Conservation (phyloP, 257 asterid species). For the Salvia rosmarinus region DNA sequence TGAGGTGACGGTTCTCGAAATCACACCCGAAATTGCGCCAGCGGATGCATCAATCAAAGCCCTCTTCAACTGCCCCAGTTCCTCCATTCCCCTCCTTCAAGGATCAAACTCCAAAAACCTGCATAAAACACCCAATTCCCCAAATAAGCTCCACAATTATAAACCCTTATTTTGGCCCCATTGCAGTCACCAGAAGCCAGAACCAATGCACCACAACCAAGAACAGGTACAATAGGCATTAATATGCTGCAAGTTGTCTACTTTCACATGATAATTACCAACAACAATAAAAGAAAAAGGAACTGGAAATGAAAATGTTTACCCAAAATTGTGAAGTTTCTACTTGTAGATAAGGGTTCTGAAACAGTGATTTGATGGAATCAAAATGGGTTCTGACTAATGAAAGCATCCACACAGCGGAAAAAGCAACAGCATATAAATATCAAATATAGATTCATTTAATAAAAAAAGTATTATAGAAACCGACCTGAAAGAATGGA, state of each 20-base stretch:
- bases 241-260: conserved; percentile 30
- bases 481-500: conserved; percentile 33
- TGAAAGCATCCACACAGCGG: conserved; percentile 11
- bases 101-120: conserved; percentile 40
- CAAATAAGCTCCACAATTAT: conserved; percentile 12
- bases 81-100: conserved; percentile 70
- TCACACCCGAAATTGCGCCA: conserved; percentile 84
- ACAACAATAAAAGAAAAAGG: not conserved
- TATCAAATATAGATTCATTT: not conserved
- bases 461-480: not conserved
- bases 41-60: conserved; percentile 78
- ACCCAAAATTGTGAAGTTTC: conserved; percentile 1
- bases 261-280: not conserved
- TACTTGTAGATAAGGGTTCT: conserved; percentile 1
- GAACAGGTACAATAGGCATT: not conserved
- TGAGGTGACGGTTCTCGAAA: conserved; percentile 84
- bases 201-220: conserved; percentile 18
- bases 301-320: not conserved
- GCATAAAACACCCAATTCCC: conserved; percentile 25
- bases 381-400: conserved; percentile 11
- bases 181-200: conserved; percentile 21
- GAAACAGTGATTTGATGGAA: conserved; percentile 9
- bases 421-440: not conserved
- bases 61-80: conserved; percentile 72
- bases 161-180: conserved; percentile 17